Percentiles rank a stretch among this genome's conserved stretches.
Conservation (phyloP, 2,329 filamentous ascomycete species). For the Venturia oleaginea region DNA sequence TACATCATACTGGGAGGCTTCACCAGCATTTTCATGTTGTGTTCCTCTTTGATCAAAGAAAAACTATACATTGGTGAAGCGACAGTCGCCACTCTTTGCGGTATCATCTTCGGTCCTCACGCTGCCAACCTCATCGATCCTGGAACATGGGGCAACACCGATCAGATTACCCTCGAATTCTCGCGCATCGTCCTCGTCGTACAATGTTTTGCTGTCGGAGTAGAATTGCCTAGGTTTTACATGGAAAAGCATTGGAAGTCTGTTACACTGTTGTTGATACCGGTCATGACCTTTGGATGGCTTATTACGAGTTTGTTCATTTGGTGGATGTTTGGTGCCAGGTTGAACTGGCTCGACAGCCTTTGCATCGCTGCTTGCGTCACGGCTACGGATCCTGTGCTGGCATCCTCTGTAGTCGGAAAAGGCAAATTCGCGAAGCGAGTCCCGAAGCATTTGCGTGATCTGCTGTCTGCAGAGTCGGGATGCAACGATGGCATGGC, state of each 20-base stretch:
- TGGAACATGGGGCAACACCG: slow-evolving; percentile 68
- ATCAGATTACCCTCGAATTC: slow-evolving; percentile 82
- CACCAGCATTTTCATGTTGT: slow-evolving; percentile 96
- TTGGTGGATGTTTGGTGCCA: slow-evolving; percentile 72
- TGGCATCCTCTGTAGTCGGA: slow-evolving; percentile 94
- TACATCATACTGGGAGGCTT: slow-evolving; percentile 98
- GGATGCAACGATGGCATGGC: slow-evolving; percentile 99
- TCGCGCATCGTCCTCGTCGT: slow-evolving; percentile 83
- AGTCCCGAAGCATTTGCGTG: slow-evolving; percentile 93
- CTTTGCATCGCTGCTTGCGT: slow-evolving; percentile 85
- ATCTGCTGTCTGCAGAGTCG: slow-evolving; percentile 89
- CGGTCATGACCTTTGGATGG: slow-evolving; percentile 98
- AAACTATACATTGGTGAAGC: slow-evolving; percentile 97
- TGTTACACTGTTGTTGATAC: slow-evolving; percentile 76
- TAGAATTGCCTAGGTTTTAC: slow-evolving; percentile 85
- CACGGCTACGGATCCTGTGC: slow-evolving; percentile 90
- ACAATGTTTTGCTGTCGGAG: slow-evolving; percentile 85
- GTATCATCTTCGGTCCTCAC: slow-evolving; percentile 82
- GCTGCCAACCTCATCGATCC: slow-evolving; percentile 72
- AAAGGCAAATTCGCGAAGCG: slow-evolving; percentile 98
- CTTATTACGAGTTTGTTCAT: slow-evolving; percentile 85
- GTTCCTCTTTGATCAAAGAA: slow-evolving; percentile 96
- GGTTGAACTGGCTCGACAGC: slow-evolving; percentile 81
- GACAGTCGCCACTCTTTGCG: slow-evolving; percentile 81
- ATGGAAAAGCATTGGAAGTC: slow-evolving; percentile 98